A percentile compares a stretch with the other conserved stretches of the same genome.
phyloP scores from a whole-genome alignment of 2,329 filamentous ascomycete species.

The Parastagonospora avenae region DNA sequence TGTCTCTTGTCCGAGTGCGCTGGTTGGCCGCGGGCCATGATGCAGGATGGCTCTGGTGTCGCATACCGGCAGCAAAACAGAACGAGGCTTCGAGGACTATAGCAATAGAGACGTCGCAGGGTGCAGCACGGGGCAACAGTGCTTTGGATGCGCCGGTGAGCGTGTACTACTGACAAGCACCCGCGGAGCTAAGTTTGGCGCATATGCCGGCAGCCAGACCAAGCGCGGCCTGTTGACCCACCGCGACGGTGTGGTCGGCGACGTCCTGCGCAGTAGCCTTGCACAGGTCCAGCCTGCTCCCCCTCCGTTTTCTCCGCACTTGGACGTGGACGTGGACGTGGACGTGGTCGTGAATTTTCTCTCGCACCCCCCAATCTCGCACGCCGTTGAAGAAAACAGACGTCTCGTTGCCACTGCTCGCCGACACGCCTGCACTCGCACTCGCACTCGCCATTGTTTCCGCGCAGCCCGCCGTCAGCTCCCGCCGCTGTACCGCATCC shows the following conservation, averaged over 20 bases:
- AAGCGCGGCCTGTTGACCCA: constrained; percentile 35
- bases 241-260: constrained; percentile 12
- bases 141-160: constrained; percentile 32
- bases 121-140: neutral
- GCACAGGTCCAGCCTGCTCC: constrained; percentile 2
- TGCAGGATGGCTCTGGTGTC: constrained; percentile 1
- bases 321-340: neutral
- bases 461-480: constrained; percentile 1
- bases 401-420: constrained; percentile 13
- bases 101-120: too few relatives aligned
- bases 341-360: neutral
- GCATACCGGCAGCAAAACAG: neutral
- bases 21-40: too few relatives aligned
- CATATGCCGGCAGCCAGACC: constrained; percentile 22
- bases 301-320: constrained; percentile 9
- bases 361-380: neutral
- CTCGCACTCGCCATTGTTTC: constrained; percentile 1
- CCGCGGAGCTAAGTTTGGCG: constrained; percentile 24
- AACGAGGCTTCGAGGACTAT: too few relatives aligned
- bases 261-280: constrained; percentile 22
- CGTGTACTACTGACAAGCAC: constrained; percentile 17
- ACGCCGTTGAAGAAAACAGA: constrained; percentile 5
- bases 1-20: neutral
- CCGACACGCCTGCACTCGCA: constrained; percentile 14
- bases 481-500: constrained; percentile 1